Base-by-base conservation (phyloP, 176 grass and related monocot genomes). In the Saccharum officinarum region DNA sequence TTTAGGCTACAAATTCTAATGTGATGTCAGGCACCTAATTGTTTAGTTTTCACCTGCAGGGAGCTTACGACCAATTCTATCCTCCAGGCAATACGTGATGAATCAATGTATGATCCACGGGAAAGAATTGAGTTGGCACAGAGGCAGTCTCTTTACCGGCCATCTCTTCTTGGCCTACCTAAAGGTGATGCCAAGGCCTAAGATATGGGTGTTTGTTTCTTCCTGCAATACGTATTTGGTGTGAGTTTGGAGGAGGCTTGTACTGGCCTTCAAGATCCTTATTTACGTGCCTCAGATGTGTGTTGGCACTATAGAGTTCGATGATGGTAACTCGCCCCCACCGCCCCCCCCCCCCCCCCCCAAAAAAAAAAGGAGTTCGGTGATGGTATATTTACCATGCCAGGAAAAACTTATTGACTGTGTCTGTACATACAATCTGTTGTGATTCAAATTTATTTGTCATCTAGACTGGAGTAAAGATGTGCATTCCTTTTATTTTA, bases 41-140 rank as follows among this genome's bases (percentile, higher is more conserved):
- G 18, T 37, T 36, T 60, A 14, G n/a, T 10, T 18, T n/a, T 67
- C 40, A 71, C 78, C 26, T 95, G 82, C 86, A 98, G 96, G 78
- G 96, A 95, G 16, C 59, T 90, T 83, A 72, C 57, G 3, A 95
- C 87, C 11, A 55, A 78, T 73, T 87, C 96, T 14, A 98, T 98
- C 85, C 96, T 98, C 36, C 89, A 92, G 75, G 96, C 89, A 12
- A 87, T 95, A 88, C 87, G 91, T 76, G 96, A 98, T 60, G 96
- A 94, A 80, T 94, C 91, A 2, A 94, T 95, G 96, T 95, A 75
- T 70, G 96, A 98, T 92, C 96, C 93, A 23, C 87, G 93, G 22
- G 93, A 98, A 57, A 80, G 93, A 73, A 98, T 98, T 22, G 91
- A 92, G 83, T 78, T 95, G 88, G 83, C 89, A 50, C 85, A 92